Percentiles rank a stretch among this genome's conserved stretches.
phyloP scores from a whole-genome alignment of 2,329 filamentous ascomycete genomes.

The Microsporum ferrugineum region DNA sequence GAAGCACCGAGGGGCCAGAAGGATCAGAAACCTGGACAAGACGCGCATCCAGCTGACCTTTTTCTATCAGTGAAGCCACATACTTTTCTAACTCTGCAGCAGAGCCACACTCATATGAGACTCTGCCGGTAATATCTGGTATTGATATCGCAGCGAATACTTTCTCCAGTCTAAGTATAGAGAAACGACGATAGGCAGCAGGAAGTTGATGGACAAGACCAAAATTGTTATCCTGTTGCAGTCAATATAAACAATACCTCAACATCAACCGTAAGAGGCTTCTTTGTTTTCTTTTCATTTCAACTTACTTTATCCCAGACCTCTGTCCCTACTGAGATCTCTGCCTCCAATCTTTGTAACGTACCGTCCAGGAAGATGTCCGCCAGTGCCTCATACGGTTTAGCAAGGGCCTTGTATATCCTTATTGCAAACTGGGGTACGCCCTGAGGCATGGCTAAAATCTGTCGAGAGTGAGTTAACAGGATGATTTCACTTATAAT shows the following conservation, averaged over 20 bases:
- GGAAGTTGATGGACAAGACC: constrained; percentile 60
- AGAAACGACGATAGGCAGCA: constrained; percentile 61
- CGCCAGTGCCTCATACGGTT: constrained; percentile 60
- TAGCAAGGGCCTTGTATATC: constrained; percentile 48
- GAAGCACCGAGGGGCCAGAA: constrained; percentile 38
- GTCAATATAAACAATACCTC: constrained; percentile 6
- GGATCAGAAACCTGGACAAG: constrained; percentile 35
- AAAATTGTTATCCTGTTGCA: constrained; percentile 53
- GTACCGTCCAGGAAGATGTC: constrained; percentile 53
- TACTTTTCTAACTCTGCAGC: constrained; percentile 24
- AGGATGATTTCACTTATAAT: constrained; percentile 16
- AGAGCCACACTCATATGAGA: constrained; percentile 20
- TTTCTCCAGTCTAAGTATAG: constrained; percentile 59
- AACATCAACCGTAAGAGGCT: background rate
- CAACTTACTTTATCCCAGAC: constrained; percentile 49
- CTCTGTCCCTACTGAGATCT: constrained; percentile 48
- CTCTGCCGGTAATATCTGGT: constrained; percentile 33
- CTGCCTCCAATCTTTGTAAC: constrained; percentile 50
- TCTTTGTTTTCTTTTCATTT: background rate
- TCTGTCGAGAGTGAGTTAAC: constrained; percentile 20
- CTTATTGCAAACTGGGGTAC: constrained; percentile 41
- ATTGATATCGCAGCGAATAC: constrained; percentile 57
- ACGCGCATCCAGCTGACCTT: constrained; percentile 41
- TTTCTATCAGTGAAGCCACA: constrained; percentile 38
- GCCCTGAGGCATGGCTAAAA: constrained; percentile 41